Evolutionary conservation across 768 basidiomycete species (phyloP), one percentile per base, ranked within the genome.

Genomic region (Lentinula detonsa): DNA sequence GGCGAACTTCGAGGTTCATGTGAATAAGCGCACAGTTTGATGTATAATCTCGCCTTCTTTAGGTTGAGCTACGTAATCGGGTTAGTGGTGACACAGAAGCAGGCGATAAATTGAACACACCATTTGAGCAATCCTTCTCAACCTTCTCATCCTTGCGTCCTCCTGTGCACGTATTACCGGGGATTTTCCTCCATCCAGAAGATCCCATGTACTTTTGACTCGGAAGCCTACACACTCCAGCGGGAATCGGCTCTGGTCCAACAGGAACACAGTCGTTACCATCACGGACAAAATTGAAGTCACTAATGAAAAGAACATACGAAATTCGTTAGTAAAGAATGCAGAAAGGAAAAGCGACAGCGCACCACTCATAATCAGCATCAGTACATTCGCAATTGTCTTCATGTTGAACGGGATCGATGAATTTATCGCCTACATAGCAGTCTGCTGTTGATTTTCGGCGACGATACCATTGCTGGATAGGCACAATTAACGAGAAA

Each of bases 311-410:
- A 9, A 23, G 10, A 52, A 34, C 35, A 21, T 55, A 9, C 6
- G 33, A 21, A 10, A 28, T 49, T 66, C 10, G 70, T 61, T 11
- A 33, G 15, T 37, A 23, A 52, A 9, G 37, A 5, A 50, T 7
- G 35, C 6, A 39, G 23, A 15, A 57, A 15, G 7, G 18, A 43
- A 49, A 10, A 23, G 9, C 59, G 35, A 35, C 7, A 18, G 63
- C 76, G 21, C 65, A 95, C 95, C 96, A 99, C 72, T 99, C 97
- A 66, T 85, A 99, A 70, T 99, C 97, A 11, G 85, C 86, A 64
- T 93, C 90, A 1, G 81, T 79, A 69, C 97, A 99, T 16, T 81
- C 69, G 70, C 97, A 99, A 56, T 81, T 75, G 49, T 95, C 93
- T 59, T 94, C 91, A 61, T 91, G 85, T 23, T 80, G 86, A 9